Percentiles rank a stretch among this genome's conserved stretches.
These are phyloP conservation scores for Priceomyces medius DNA, from an alignment of 805 yeast species.

Conservation along the genomic window DNA sequence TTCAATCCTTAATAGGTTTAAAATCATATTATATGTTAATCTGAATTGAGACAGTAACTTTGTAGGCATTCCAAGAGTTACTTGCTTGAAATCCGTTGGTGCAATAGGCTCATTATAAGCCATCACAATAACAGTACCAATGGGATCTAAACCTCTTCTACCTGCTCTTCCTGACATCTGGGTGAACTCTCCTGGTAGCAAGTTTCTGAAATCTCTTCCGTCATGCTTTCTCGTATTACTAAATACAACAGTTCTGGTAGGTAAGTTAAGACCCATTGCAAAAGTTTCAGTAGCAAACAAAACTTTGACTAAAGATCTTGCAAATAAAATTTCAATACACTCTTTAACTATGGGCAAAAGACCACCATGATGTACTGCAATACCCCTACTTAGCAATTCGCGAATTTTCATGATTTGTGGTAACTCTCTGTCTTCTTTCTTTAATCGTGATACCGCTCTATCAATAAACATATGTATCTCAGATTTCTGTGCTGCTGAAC, in stretches of 20 bases:
- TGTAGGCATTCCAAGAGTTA: constrained; percentile 86
- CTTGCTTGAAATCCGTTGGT: constrained; percentile 64
- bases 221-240: constrained; percentile 86
- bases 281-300: constrained; percentile 97
- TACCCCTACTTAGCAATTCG: constrained; percentile 83
- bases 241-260: constrained; percentile 94
- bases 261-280: constrained; percentile 97
- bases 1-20: constrained; percentile 87
- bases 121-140: constrained; percentile 95
- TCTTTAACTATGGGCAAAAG: constrained; percentile 90
- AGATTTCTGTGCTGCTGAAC: constrained; percentile 80
- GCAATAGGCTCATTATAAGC: constrained; percentile 66
- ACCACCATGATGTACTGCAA: constrained; percentile 96
- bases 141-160: constrained; percentile 89
- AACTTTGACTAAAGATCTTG: constrained; percentile 82
- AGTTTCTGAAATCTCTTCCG: constrained; percentile 75
- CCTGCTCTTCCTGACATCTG: constrained; percentile 99
- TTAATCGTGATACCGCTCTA: constrained; percentile 79
- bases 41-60: constrained; percentile 89
- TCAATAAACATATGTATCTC: constrained; percentile 94
- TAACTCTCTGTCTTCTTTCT: constrained; percentile 86
- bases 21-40: constrained; percentile 91
- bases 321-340: constrained; percentile 86
- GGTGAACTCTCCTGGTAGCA: constrained; percentile 94
- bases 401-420: constrained; percentile 87